These are phyloP conservation scores for Danielia reshetovae DNA, from an alignment of 805 yeast genomes.

Conservation along the genomic window DNA sequence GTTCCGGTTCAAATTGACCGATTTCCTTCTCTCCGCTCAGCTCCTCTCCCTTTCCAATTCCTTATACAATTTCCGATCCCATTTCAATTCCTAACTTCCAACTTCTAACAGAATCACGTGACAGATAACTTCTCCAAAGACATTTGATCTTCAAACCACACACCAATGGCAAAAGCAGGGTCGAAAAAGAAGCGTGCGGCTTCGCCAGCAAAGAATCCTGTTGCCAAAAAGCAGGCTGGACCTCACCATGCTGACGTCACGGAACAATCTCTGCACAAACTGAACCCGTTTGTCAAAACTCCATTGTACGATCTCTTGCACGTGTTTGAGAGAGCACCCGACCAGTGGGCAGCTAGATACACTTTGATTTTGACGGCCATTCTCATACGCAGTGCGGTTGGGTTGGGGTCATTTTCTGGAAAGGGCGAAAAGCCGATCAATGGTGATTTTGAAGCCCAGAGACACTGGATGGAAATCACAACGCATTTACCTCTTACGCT, in stretches of 20 bases:
- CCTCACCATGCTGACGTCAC: no score
- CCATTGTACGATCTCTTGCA: constrained; percentile 77
- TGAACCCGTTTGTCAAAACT: constrained; percentile 7
- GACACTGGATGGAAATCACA: constrained; percentile 97
- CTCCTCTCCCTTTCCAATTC: no score
- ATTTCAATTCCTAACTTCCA: no score
- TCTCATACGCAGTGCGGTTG: constrained; percentile 77
- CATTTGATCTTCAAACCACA: no score
- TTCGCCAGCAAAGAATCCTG: not conserved
- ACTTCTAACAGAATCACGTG: no score
- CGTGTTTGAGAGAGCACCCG: constrained; percentile 74
- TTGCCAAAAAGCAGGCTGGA: not conserved
- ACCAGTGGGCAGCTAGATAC: constrained; percentile 88
- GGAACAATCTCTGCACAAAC: not conserved
- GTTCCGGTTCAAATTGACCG: no score
- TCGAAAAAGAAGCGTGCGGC: constrained; percentile 6
- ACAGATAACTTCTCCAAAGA: no score
- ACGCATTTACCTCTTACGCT: constrained; percentile 62
- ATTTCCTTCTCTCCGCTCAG: no score
- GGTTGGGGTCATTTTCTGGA: constrained; percentile 88
- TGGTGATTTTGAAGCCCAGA: constrained; percentile 97
- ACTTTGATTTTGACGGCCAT: constrained; percentile 69
- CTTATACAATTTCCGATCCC: no score
- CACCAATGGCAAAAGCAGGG: constrained; percentile 7
- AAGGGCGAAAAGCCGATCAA: constrained; percentile 64